A percentile compares a stretch with the other conserved stretches of the same genome.
Evolutionary conservation across 139 green algal species (phyloP).

Genomic region (Coelastrella sp.): DNA sequence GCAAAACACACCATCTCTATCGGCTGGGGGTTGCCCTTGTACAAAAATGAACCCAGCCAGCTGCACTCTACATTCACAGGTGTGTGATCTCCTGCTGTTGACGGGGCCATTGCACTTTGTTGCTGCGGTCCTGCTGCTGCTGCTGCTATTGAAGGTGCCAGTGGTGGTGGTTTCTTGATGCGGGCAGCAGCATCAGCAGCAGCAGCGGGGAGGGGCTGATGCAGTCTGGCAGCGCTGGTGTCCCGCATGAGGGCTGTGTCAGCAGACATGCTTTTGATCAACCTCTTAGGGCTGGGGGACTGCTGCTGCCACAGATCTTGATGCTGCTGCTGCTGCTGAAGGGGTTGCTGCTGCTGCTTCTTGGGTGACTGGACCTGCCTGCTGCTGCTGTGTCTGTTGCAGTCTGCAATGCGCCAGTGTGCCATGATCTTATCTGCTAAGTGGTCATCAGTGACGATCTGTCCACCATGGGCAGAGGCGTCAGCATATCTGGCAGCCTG

Average conservation of each 20-base stretch:
- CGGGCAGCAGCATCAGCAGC: background rate
- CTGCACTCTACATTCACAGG: background rate
- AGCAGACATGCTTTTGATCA: background rate
- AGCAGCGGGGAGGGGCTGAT: background rate
- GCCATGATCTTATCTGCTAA: background rate
- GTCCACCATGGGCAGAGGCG: slow-evolving; percentile 28
- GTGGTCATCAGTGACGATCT: slow-evolving; percentile 9
- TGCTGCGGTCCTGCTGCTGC: background rate
- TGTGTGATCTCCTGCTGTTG: background rate
- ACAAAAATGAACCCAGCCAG: slow-evolving; percentile 36
- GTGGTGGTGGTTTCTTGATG: background rate
- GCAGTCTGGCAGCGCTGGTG: background rate
- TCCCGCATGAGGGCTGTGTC: background rate
- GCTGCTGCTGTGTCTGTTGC: background rate
- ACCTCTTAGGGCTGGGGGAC: background rate
- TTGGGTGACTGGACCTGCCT: background rate
- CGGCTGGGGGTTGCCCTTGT: slow-evolving; percentile 22
- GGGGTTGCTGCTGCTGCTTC: background rate
- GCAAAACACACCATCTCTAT: slow-evolving; percentile 35
- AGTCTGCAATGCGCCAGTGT: background rate
- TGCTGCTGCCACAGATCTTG: background rate
- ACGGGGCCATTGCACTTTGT: background rate
- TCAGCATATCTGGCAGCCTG: slow-evolving; percentile 21
- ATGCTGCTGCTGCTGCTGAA: background rate
- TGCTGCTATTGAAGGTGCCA: background rate